Evolutionary conservation across 2,329 filamentous ascomycete species (phyloP).

Genomic region (Metarhizium humberi): DNA sequence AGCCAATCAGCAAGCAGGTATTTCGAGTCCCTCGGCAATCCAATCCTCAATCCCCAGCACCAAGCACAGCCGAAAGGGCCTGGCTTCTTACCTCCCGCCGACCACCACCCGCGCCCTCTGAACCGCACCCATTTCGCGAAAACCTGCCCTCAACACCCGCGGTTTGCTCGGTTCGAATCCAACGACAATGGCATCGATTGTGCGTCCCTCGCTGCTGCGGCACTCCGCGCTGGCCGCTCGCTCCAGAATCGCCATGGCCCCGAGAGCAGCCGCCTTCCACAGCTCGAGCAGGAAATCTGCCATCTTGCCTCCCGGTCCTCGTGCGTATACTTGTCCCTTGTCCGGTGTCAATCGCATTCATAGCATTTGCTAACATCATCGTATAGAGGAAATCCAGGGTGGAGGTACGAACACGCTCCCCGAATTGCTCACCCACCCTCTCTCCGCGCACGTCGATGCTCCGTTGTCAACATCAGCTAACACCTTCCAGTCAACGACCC

Average conservation of each 20-base stretch:
- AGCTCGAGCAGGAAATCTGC: slow-evolving; percentile 66
- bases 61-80: background rate
- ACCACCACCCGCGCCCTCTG: background rate
- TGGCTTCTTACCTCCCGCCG: background rate
- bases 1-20: slow-evolving; percentile 35
- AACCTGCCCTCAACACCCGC: background rate
- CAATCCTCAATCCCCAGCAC: slow-evolving; percentile 7
- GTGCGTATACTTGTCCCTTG: slow-evolving; percentile 42
- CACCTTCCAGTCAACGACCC: slow-evolving; percentile 71
- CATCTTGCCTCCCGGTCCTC: slow-evolving; percentile 78
- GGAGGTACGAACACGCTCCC: slow-evolving; percentile 44
- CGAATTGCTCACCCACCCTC: too few species aligned
- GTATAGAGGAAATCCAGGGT: slow-evolving; percentile 62
- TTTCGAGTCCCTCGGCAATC: slow-evolving; percentile 45
- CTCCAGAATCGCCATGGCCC: slow-evolving; percentile 21
- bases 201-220: slow-evolving; percentile 45
- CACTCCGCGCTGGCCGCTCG: slow-evolving; percentile 37
- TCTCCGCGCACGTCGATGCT: background rate
- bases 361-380: slow-evolving; percentile 29
- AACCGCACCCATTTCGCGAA: background rate
- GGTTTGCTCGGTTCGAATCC: background rate
- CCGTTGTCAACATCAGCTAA: slow-evolving; percentile 1
- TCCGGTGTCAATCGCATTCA: too few species aligned
- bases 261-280: slow-evolving; percentile 74
- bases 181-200: slow-evolving; percentile 44